Conservation (phyloP, 768 basidiomycete species). For the Boletus sp. region DNA sequence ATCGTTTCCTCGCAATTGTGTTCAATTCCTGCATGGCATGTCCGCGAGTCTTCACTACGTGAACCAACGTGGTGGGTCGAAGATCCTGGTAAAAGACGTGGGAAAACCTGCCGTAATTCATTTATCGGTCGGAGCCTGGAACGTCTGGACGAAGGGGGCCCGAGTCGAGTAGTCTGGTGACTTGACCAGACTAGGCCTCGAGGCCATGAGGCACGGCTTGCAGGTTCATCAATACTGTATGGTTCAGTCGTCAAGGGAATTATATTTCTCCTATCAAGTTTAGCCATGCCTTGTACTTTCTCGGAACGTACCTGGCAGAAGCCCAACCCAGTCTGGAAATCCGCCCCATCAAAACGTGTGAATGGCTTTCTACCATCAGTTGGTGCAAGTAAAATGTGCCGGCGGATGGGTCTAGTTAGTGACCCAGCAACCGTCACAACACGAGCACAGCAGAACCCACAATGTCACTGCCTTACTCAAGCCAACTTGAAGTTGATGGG, state of each 20-base stretch:
- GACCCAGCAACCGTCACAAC: not conserved
- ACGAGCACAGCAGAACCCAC: not conserved
- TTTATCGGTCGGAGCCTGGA: not conserved
- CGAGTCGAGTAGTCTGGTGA: not conserved
- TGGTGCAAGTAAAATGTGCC: not conserved
- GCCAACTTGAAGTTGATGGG: not conserved
- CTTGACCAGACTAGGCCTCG: no score
- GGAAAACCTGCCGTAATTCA: not conserved
- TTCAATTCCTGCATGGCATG: not conserved
- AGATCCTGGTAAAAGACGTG: no score
- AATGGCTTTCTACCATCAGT: not conserved
- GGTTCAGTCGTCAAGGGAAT: not conserved
- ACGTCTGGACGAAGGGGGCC: not conserved
- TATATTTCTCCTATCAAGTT: not conserved
- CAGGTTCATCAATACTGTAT: not conserved
- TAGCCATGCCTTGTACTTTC: not conserved
- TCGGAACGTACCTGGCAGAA: not conserved
- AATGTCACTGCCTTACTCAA: not conserved
- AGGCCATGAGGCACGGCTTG: not conserved
- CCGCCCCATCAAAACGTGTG: slow-evolving; percentile 1
- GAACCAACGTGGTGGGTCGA: not conserved
- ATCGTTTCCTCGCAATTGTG: not conserved
- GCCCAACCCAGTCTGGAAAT: not conserved
- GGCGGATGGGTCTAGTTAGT: not conserved
- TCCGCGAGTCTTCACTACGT: not conserved